Conservation (phyloP, 768 basidiomycete genomes). For the Pulveroboletus ravenelii region DNA sequence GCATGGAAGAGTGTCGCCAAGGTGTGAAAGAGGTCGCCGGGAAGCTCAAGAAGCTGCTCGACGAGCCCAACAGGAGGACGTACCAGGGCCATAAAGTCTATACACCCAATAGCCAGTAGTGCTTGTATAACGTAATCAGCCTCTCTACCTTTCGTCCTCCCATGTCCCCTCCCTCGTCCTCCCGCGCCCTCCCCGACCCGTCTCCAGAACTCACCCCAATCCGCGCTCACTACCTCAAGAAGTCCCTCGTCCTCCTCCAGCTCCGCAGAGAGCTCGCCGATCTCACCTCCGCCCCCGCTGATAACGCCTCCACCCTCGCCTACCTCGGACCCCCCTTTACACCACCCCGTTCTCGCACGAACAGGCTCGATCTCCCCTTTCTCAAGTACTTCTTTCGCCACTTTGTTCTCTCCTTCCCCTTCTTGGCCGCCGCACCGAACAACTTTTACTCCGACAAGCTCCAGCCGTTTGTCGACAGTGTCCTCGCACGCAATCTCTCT, state of each 20-base stretch:
- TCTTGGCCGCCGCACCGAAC: conserved; percentile 82
- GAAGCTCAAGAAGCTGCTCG: conserved; percentile 50
- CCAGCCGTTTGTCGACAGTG: conserved; percentile 86
- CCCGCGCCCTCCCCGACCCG: background rate
- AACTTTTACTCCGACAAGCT: conserved; percentile 93
- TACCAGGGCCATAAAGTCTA: conserved; percentile 32
- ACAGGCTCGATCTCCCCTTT: conserved; percentile 75
- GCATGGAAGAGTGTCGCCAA: conserved; percentile 59
- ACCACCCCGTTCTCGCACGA: conserved; percentile 56
- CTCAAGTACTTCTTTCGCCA: conserved; percentile 87
- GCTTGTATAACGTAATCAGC: conserved; percentile 12
- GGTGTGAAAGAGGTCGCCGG: conserved; percentile 56
- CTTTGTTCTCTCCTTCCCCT: conserved; percentile 92
- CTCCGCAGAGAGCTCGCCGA: conserved; percentile 73
- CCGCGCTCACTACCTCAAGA: conserved; percentile 97
- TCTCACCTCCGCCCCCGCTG: conserved; percentile 44
- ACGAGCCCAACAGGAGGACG: conserved; percentile 30
- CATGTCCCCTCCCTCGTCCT: conserved; percentile 6
- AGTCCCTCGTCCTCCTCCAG: conserved; percentile 85
- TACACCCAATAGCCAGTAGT: conserved; percentile 22
- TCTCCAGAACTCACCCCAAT: conserved; percentile 61
- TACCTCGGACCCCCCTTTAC: conserved; percentile 87
- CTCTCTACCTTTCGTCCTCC: background rate
- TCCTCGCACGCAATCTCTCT: conserved; percentile 75
- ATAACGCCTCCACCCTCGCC: conserved; percentile 62